These are phyloP conservation scores for Debaryomyces sp. DNA, from an alignment of 1,139 yeast species.

Conservation along the genomic window DNA sequence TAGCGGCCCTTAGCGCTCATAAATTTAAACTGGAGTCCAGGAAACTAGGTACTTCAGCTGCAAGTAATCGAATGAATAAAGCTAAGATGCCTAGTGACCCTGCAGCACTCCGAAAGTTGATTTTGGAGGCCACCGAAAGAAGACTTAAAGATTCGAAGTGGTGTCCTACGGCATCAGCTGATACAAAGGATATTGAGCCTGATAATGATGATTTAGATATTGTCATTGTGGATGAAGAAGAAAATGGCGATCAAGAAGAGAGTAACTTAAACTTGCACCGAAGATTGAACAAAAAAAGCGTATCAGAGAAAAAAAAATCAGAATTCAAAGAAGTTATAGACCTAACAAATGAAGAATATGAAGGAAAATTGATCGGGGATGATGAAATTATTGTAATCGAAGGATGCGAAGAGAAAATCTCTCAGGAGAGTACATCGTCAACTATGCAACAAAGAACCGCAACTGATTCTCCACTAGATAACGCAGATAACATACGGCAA, in stretches of 20 bases:
- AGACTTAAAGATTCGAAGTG: slow-evolving; percentile 59
- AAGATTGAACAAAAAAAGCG: slow-evolving; percentile 3
- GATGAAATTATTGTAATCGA: slow-evolving; percentile 28
- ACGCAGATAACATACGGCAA: not conserved
- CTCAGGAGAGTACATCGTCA: not conserved
- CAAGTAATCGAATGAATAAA: slow-evolving; percentile 13
- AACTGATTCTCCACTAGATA: not conserved
- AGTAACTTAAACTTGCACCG: not conserved
- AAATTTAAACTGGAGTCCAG: slow-evolving; percentile 44
- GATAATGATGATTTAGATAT: slow-evolving; percentile 37
- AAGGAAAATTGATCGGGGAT: slow-evolving; percentile 11
- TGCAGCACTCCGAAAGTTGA: slow-evolving; percentile 46
- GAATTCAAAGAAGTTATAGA: slow-evolving; percentile 27
- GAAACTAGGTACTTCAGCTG: slow-evolving; percentile 29
- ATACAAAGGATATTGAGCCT: slow-evolving; percentile 13
- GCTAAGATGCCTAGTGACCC: slow-evolving; percentile 10
- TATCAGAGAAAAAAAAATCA: slow-evolving; percentile 9
- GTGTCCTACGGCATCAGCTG: slow-evolving; percentile 38
- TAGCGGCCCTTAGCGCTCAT: slow-evolving; percentile 38
- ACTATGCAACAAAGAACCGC: slow-evolving; percentile 3
- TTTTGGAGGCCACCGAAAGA: slow-evolving; percentile 69
- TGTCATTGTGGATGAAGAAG: slow-evolving; percentile 19
- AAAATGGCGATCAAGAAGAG: not conserved
- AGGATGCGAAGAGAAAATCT: slow-evolving; percentile 19
- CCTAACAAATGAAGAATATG: slow-evolving; percentile 24